phyloP scores from a whole-genome alignment of 352 stramenopile species.

The Pythium phragmiticola region DNA sequence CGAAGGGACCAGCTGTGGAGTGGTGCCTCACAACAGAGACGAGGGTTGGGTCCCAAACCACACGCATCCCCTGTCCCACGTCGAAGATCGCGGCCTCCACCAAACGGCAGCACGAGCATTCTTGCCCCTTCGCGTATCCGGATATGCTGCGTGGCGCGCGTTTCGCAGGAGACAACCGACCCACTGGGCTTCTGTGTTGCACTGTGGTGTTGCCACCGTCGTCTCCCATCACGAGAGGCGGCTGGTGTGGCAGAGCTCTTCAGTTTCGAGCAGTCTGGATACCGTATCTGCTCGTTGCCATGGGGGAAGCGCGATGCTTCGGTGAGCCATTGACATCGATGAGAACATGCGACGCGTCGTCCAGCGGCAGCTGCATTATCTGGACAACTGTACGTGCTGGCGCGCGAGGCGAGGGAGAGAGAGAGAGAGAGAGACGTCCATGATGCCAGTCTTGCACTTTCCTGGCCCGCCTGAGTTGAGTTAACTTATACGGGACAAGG shows the following conservation, averaged over 20 bases:
- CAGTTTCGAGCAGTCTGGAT: too few relatives aligned
- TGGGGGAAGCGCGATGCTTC: not conserved
- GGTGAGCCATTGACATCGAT: not conserved
- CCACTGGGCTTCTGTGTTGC: too few relatives aligned
- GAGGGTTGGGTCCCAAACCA: not conserved
- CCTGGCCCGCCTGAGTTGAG: too few relatives aligned
- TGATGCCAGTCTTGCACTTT: not conserved
- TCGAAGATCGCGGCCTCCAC: not conserved
- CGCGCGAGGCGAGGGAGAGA: not conserved
- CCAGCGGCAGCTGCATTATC: not conserved
- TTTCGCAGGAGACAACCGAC: not conserved
- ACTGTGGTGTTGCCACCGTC: too few relatives aligned
- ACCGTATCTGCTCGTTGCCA: not conserved
- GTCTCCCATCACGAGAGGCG: too few relatives aligned
- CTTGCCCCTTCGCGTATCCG: too few relatives aligned
- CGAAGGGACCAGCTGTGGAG: not conserved
- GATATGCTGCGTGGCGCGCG: not conserved
- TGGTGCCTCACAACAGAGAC: not conserved
- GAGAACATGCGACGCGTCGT: not conserved
- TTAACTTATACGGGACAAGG: not conserved
- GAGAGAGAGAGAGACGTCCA: not conserved
- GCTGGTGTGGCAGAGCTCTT: too few relatives aligned
- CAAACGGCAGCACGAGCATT: not conserved
- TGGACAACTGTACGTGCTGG: not conserved
- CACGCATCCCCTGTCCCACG: not conserved